A percentile compares a stretch with the other conserved stretches of the same genome.
These are phyloP conservation scores for Arthrobotrys iridis DNA, from an alignment of 2,329 filamentous ascomycete genomes.

Conservation along the genomic window DNA sequence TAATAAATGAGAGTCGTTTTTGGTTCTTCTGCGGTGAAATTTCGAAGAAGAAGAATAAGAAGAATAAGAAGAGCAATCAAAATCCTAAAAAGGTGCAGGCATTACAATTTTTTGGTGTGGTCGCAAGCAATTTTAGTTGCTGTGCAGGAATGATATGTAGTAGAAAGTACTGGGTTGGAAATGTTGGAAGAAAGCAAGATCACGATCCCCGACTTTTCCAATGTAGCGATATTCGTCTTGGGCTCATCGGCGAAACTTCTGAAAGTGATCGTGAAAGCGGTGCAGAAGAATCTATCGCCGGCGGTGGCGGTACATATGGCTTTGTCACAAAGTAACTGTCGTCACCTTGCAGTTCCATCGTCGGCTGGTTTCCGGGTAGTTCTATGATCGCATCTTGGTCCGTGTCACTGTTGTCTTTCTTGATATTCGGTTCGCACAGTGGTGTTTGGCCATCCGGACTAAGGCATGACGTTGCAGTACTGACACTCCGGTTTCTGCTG, in stretches of 20 bases:
- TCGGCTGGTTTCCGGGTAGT: conserved; percentile 17
- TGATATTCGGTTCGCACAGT: neutral
- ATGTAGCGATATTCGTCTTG: conserved; percentile 2
- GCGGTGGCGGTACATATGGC: conserved; percentile 26
- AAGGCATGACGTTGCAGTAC: conserved; percentile 27
- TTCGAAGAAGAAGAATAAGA: too few relatives aligned
- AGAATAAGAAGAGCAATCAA: conserved; percentile 5
- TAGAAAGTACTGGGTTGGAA: neutral
- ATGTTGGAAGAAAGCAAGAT: neutral
- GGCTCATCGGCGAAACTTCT: conserved; percentile 25
- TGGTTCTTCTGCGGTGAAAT: conserved; percentile 11
- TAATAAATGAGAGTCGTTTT: conserved; percentile 50
- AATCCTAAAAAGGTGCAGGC: neutral
- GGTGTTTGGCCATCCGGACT: conserved; percentile 22
- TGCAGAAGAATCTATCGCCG: neutral
- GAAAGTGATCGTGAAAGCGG: neutral
- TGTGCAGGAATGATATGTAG: conserved; percentile 30
- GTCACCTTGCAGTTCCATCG: conserved; percentile 38
- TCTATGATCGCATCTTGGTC: conserved; percentile 30
- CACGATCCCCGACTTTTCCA: conserved; percentile 22
- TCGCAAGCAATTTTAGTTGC: neutral
- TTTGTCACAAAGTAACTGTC: conserved; percentile 39
- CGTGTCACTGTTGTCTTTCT: neutral
- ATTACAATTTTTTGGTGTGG: conserved; percentile 12
- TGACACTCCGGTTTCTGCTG: conserved; percentile 34